A percentile compares a stretch with the other conserved stretches of the same genome.
These are phyloP conservation scores for Rhododendron vialii DNA, from an alignment of 148 eudicot genomes.

Conservation along the genomic window DNA sequence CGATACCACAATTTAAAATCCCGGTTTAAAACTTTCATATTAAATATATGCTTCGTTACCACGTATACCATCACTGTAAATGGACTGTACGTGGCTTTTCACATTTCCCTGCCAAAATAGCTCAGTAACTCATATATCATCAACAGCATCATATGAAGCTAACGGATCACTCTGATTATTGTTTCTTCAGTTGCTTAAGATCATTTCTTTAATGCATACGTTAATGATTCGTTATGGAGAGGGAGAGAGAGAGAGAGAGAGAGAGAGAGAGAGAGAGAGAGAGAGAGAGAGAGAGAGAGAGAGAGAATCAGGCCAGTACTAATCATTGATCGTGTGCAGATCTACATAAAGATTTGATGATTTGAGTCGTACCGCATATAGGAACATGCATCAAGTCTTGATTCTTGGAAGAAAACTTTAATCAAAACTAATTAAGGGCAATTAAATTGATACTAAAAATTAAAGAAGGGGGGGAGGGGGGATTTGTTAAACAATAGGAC, in stretches of 20 bases:
- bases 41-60: neutral
- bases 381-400: conserved; percentile 4
- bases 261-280: neutral
- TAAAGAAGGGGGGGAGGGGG: neutral
- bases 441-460: neutral
- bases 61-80: neutral
- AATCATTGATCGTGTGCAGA: conserved; percentile 9
- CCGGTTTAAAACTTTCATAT: neutral
- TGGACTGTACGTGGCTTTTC: neutral
- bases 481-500: neutral
- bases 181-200: neutral
- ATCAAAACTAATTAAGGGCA: neutral
- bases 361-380: neutral
- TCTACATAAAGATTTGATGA: neutral
- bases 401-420: neutral
- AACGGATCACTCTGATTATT: neutral
- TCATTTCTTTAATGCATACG: neutral
- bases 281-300: neutral
- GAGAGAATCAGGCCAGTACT: neutral
- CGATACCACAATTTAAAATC: neutral
- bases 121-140: neutral
- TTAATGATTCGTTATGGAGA: neutral
- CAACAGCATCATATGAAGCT: neutral
- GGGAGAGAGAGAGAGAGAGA: neutral
- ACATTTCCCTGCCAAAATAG: neutral